Evolutionary conservation across 305 asterid species (phyloP), one percentile per base, ranked within the genome.

Genomic region (Fraxinus angustifolia): DNA sequence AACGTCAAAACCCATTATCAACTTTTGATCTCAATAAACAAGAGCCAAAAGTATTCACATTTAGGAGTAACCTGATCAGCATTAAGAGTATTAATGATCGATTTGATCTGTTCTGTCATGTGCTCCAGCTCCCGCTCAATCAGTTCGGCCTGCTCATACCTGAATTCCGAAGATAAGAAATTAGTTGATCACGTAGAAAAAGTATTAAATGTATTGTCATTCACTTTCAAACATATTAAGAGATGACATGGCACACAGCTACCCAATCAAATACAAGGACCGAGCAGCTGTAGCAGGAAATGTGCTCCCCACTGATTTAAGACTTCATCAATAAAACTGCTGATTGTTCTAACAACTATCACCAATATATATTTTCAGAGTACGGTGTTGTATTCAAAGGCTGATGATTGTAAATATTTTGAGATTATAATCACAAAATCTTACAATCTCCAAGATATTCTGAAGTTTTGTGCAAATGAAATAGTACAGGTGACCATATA

Each of bases 131-230:
- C 98, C 79, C 91, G 87, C 88, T 96, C 98, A 75, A 90, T 83
- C 85, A 91, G 50, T 88, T 94, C 99, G 56, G 97, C 90, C 87
- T 92, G 98, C 87, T 94, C 98, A 78, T 91, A 93, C 98, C 98
- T 96, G 90, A 86, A 82, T 84, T 34, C 62, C 76, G 56, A 67
- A 50, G 72, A 78, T 30, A 79, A 28, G 56, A 16, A 78, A 78
- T 79, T n/a, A 50, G 45, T 6, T 19, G 12, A 16, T 72, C n/a
- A 35, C 21, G 45, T 70, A 16, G 8, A 81, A 31, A 19, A 19
- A 40, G 56, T 50, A 23, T 45, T 23, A 12, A 79, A 40, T 33
- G 36, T 60, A 79, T 11, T 78, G 21, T 26, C n/a, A 48, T 12
- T 76, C 71, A 60, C 65, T 58, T 58, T 19, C 68, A 58, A 17